Percentiles rank a stretch among this genome's conserved stretches.
These are phyloP conservation scores for Liriodendron chinense DNA, from an alignment of 164 flowering plant genomes.

Conservation along the genomic window DNA sequence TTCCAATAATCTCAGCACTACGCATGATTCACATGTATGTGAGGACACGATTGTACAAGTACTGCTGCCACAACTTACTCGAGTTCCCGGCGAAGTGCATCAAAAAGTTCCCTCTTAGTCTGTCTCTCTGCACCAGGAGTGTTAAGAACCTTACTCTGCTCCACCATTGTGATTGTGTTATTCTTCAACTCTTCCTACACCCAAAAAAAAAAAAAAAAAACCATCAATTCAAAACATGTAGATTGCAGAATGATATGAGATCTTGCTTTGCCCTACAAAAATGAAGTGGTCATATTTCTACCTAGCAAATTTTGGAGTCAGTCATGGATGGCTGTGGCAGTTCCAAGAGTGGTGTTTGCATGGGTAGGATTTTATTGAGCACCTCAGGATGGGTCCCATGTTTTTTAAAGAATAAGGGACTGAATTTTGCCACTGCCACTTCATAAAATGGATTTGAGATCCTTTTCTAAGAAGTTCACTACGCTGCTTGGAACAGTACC, in stretches of 20 bases:
- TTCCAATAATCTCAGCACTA: neutral
- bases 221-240: neutral
- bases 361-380: neutral
- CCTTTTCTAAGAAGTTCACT: too few relatives aligned
- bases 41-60: neutral
- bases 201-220: neutral
- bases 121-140: conserved; percentile 92
- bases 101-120: conserved; percentile 85
- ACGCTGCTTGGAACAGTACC: too few relatives aligned
- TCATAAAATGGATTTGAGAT: too few relatives aligned
- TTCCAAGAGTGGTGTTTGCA: neutral
- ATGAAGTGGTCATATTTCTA: neutral
- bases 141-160: conserved; percentile 83
- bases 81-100: conserved; percentile 70
- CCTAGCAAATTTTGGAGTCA: neutral
- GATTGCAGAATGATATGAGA: neutral
- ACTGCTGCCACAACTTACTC: conserved; percentile 40
- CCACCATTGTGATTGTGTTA: conserved; percentile 75
- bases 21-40: neutral
- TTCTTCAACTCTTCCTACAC: conserved; percentile 78
- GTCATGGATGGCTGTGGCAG: neutral
- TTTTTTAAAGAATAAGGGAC: neutral
- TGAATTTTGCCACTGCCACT: neutral
- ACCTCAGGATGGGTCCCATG: too few relatives aligned
- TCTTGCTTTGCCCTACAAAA: neutral